These are phyloP conservation scores for Flagelloscypha sp. DNA, from an alignment of 768 basidiomycete species.

Conservation along the genomic window DNA sequence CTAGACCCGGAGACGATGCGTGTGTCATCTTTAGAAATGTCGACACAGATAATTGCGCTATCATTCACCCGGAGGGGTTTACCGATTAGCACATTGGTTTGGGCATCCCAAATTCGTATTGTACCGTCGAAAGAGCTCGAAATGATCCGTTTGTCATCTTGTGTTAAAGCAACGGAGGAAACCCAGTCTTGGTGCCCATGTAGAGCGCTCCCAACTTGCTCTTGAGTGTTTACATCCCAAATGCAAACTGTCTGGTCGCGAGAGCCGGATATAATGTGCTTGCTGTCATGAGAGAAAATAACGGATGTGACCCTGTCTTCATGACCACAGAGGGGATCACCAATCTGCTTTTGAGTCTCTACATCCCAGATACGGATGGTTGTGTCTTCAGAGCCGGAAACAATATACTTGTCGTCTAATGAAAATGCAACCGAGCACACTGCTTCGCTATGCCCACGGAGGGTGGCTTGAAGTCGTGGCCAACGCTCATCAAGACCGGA, in stretches of 20 bases:
- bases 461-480: constrained; percentile 12
- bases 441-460: constrained; percentile 31
- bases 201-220: no score
- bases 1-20: constrained; percentile 19
- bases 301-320: constrained; percentile 52
- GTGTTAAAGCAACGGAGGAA: constrained; percentile 45
- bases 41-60: constrained; percentile 10
- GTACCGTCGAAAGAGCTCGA: constrained; percentile 49
- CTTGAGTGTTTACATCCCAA: not conserved
- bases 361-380: constrained; percentile 57
- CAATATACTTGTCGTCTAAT: constrained; percentile 41
- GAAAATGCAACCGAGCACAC: constrained; percentile 51
- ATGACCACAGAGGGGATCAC: constrained; percentile 1
- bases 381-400: constrained; percentile 46
- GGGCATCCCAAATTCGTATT: constrained; percentile 53
- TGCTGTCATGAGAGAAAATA: constrained; percentile 37
- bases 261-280: not conserved
- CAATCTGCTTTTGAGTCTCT: constrained; percentile 37
- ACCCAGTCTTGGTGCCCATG: no score
- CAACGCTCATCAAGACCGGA: constrained; percentile 18
- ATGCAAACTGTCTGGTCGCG: not conserved
- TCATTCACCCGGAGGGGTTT: constrained; percentile 11
- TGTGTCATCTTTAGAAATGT: constrained; percentile 20
- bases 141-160: constrained; percentile 40
- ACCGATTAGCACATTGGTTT: constrained; percentile 23